Conservation (phyloP, 495 filamentous ascomycete species). For the Aspergillus indologenus region DNA sequence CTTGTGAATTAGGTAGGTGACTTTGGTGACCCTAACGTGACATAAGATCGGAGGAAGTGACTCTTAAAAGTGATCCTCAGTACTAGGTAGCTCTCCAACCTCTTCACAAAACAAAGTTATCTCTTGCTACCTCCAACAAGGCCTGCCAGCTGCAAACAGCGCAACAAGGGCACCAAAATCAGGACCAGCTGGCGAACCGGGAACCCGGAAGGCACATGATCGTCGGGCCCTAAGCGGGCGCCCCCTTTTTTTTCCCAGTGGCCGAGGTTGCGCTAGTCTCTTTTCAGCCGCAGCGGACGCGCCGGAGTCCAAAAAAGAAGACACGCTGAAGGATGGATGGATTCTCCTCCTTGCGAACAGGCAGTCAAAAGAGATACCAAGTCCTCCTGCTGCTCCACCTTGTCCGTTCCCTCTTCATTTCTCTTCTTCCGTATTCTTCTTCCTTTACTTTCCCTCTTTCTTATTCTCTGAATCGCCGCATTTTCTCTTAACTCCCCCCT, state of each 20-base stretch:
- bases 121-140: neutral
- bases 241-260: constrained; percentile 27
- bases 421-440: constrained; percentile 15
- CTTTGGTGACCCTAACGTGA: neutral
- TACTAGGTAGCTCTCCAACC: too few relatives aligned
- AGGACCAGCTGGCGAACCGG: neutral
- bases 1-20: too few relatives aligned
- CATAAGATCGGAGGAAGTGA: neutral
- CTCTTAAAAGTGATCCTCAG: neutral
- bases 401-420: constrained; percentile 19
- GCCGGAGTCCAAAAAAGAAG: constrained; percentile 26
- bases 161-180: neutral
- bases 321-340: constrained; percentile 11
- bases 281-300: constrained; percentile 28
- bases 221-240: constrained; percentile 16
- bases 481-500: constrained; percentile 23
- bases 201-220: constrained; percentile 13
- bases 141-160: neutral
- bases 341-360: constrained; percentile 14
- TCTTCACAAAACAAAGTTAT: too few relatives aligned
- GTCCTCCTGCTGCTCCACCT: constrained; percentile 17
- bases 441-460: constrained; percentile 20
- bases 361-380: neutral
- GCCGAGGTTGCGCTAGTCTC: constrained; percentile 26
- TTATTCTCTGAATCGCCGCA: constrained; percentile 21